A percentile compares a stretch with the other conserved stretches of the same genome.
These are phyloP conservation scores for Falciphora oryzae DNA, from an alignment of 2,329 filamentous ascomycete species.

Conservation along the genomic window DNA sequence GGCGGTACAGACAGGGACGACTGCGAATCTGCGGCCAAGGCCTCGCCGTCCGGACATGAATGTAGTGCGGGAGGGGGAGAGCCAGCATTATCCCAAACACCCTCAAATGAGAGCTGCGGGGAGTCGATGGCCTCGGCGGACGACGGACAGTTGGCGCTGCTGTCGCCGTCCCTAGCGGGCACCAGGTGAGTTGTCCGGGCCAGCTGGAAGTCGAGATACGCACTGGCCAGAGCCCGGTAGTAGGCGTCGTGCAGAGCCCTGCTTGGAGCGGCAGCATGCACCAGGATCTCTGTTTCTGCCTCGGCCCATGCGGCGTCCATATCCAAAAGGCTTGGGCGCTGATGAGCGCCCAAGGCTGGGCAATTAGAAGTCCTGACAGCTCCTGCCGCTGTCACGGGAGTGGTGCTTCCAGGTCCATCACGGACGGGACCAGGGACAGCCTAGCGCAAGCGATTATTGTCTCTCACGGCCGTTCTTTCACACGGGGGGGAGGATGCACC, in stretches of 20 bases:
- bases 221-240: conserved; percentile 44
- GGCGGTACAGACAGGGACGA: conserved; percentile 38
- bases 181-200: conserved; percentile 7
- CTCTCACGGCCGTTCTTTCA: too few relatives aligned
- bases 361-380: not conserved
- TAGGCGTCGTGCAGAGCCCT: conserved; percentile 38
- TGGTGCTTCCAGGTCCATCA: not conserved
- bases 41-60: conserved; percentile 13
- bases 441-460: not conserved
- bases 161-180: not conserved
- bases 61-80: conserved; percentile 18
- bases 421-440: too few relatives aligned
- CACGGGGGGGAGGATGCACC: too few relatives aligned
- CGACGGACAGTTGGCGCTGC: not conserved
- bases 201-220: conserved; percentile 45
- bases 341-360: too few relatives aligned
- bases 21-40: conserved; percentile 8
- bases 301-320: not conserved
- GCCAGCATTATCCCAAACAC: conserved; percentile 23
- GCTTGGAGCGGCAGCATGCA: conserved; percentile 49
- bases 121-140: conserved; percentile 12
- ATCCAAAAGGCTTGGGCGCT: not conserved
- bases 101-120: conserved; percentile 25
- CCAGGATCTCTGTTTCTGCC: conserved; percentile 42
- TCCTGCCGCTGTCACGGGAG: too few relatives aligned